Conservation (phyloP, 2,329 filamentous ascomycete genomes). For the Exserohilum turcica region DNA sequence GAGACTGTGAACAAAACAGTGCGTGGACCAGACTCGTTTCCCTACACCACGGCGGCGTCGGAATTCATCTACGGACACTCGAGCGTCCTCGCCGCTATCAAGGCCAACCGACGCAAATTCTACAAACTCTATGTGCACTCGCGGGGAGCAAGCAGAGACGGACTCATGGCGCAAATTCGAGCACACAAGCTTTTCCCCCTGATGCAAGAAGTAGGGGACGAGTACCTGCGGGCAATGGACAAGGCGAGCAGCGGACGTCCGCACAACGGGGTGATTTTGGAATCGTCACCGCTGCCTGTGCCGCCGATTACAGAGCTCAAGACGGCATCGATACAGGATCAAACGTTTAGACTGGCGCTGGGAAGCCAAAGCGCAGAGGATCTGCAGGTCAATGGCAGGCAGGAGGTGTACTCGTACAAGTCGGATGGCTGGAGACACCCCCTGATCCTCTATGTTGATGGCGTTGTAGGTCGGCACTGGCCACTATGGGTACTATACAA, state of each 20-base stretch:
- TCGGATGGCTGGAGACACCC: constrained; percentile 62
- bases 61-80: constrained; percentile 89
- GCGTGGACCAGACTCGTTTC: constrained; percentile 52
- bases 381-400: constrained; percentile 70
- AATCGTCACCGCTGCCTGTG: constrained; percentile 81
- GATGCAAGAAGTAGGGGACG: constrained; percentile 60
- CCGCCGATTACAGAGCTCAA: constrained; percentile 67
- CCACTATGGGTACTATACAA: not conserved
- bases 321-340: constrained; percentile 50
- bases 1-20: not conserved
- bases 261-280: constrained; percentile 88
- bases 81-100: constrained; percentile 79
- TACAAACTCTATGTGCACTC: constrained; percentile 78
- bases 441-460: constrained; percentile 74
- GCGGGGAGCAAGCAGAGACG: constrained; percentile 26
- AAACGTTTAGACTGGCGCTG: constrained; percentile 47
- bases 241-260: constrained; percentile 82
- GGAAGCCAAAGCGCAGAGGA: constrained; percentile 77
- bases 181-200: constrained; percentile 26
- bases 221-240: constrained; percentile 73
- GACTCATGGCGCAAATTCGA: constrained; percentile 27
- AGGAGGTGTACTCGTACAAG: constrained; percentile 56
- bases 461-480: constrained; percentile 55
- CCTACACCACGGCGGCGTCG: constrained; percentile 82
- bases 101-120: constrained; percentile 69